Conservation (phyloP, 2,329 filamentous ascomycete species). For the Mycosphaerelloides madeirae region DNA sequence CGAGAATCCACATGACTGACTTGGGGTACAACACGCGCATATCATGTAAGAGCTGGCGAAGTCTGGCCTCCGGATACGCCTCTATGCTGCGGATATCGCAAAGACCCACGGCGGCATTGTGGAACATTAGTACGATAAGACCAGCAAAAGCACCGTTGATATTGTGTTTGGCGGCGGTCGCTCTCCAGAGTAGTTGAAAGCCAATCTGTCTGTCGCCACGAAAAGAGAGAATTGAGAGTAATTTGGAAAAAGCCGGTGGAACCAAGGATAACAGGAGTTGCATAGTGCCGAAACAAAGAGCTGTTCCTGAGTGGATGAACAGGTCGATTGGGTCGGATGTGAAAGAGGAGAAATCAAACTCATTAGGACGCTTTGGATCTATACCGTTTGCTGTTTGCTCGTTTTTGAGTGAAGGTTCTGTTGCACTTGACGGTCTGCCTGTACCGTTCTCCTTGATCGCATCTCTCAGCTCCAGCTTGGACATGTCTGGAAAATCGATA, state of each 20-base stretch:
- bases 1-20: slow-evolving; percentile 78
- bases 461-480: slow-evolving; percentile 18
- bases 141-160: slow-evolving; percentile 89
- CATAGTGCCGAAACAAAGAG: slow-evolving; percentile 83
- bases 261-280: slow-evolving; percentile 87
- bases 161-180: slow-evolving; percentile 71
- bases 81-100: slow-evolving; percentile 77
- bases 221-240: slow-evolving; percentile 87
- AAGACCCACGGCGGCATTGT: slow-evolving; percentile 79
- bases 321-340: slow-evolving; percentile 67
- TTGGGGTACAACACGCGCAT: slow-evolving; percentile 78
- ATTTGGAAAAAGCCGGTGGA: slow-evolving; percentile 80
- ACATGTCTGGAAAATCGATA: slow-evolving; percentile 31
- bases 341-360: slow-evolving; percentile 57
- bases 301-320: slow-evolving; percentile 84
- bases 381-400: not conserved
- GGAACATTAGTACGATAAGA: slow-evolving; percentile 75
- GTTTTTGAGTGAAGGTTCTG: no score
- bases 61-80: slow-evolving; percentile 64
- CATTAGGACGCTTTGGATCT: not conserved
- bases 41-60: slow-evolving; percentile 61
- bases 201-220: slow-evolving; percentile 80
- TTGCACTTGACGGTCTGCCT: no score
- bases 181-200: slow-evolving; percentile 83
- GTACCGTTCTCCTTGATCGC: not conserved